Evolutionary conservation across 768 basidiomycete species (phyloP).

Genomic region (Sporobolomyces pararoseus): DNA sequence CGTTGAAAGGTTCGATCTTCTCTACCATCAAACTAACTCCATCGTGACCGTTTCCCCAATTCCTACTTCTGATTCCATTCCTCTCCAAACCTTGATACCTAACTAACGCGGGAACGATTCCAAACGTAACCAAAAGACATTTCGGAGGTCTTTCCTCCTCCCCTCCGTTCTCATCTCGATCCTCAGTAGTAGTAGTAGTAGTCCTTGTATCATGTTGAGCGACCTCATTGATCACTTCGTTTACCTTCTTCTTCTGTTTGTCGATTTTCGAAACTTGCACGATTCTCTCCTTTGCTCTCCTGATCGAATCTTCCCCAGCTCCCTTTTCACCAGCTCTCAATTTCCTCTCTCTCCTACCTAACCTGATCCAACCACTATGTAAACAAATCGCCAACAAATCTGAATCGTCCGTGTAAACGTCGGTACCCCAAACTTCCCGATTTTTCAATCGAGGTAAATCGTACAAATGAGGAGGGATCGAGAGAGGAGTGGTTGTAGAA

Average conservation of each 20-base stretch:
- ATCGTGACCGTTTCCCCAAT: conserved; percentile 55
- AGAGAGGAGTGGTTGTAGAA: background rate
- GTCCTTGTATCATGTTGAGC: conserved; percentile 13
- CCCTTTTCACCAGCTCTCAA: conserved; percentile 25
- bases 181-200: too few species aligned
- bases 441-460: conserved; percentile 42
- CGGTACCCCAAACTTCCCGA: conserved; percentile 52
- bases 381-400: conserved; percentile 50
- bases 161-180: background rate
- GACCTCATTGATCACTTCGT: background rate
- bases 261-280: background rate
- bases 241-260: conserved; percentile 2
- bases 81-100: conserved; percentile 50
- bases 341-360: conserved; percentile 20
- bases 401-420: conserved; percentile 55
- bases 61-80: conserved; percentile 49
- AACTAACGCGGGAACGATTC: conserved; percentile 50
- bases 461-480: conserved; percentile 36
- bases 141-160: conserved; percentile 16
- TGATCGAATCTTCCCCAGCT: conserved; percentile 27
- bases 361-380: conserved; percentile 51
- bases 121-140: conserved; percentile 46
- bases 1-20: conserved; percentile 47
- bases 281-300: background rate
- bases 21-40: conserved; percentile 52